Conservation (phyloP, 441 rosid species). For the Oxalis stricta region DNA sequence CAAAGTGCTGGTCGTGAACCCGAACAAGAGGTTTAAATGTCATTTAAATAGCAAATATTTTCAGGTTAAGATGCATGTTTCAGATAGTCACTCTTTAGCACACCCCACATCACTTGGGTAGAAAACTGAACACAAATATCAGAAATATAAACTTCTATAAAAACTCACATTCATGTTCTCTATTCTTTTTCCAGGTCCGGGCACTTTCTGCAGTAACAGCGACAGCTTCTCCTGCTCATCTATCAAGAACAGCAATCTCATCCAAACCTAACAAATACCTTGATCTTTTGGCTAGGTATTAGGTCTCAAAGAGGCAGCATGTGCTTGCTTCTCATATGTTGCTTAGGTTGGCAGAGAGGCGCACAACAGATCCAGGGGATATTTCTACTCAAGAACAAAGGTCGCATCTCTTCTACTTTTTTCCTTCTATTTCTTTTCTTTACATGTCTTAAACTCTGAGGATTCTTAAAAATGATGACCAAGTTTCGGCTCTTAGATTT, state of each 20-base stretch:
- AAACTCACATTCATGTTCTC: no score
- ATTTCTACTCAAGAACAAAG: conserved; percentile 75
- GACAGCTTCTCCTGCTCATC: conserved; percentile 36
- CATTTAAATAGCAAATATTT: no score
- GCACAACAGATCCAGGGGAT: conserved; percentile 45
- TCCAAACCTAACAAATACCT: conserved; percentile 62
- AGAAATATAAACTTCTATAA: no score
- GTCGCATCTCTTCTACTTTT: conserved; percentile 18
- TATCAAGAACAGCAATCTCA: conserved; percentile 36
- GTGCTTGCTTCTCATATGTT: conserved; percentile 88
- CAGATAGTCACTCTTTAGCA: conserved; percentile 1
- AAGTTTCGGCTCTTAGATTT: background rate
- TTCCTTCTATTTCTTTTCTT: background rate
- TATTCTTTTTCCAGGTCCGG: conserved; percentile 24
- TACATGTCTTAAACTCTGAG: background rate
- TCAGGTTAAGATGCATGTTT: background rate
- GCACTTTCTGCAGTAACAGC: conserved; percentile 35
- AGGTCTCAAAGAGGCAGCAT: conserved; percentile 85
- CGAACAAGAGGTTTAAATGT: conserved; percentile 66
- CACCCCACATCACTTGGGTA: no score
- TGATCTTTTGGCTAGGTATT: conserved; percentile 83
- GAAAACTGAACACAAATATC: no score
- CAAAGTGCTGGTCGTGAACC: conserved; percentile 64
- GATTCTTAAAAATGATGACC: background rate
- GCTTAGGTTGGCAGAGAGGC: conserved; percentile 88